Conservation (phyloP, 768 basidiomycete species). For the Trametes meyenii region DNA sequence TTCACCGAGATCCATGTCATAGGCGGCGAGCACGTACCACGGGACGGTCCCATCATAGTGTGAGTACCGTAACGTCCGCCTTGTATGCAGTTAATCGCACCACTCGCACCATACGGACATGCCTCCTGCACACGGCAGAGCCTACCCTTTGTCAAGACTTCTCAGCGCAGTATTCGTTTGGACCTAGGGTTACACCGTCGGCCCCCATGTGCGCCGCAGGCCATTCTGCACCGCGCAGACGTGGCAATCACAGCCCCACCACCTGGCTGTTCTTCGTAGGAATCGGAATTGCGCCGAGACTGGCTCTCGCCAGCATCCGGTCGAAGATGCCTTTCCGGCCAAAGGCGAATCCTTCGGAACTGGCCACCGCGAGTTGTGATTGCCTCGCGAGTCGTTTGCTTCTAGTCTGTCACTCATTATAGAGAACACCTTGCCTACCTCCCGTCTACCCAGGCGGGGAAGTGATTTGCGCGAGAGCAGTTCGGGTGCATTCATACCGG, state of each 20-base stretch:
- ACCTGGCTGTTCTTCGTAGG: no score
- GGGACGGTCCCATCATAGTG: constrained; percentile 91
- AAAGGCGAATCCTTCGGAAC: no score
- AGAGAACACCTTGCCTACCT: neutral
- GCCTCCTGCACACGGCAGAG: no score
- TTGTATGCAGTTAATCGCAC: neutral
- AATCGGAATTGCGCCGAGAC: no score
- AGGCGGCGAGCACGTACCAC: constrained; percentile 86
- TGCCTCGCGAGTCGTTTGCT: neutral
- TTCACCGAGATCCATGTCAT: constrained; percentile 87
- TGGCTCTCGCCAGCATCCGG: no score
- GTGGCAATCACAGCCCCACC: no score
- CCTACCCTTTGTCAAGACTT: no score
- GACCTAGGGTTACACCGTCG: no score
- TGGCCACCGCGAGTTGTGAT: neutral
- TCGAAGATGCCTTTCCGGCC: no score
- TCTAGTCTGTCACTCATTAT: neutral
- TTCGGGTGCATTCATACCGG: constrained; percentile 13
- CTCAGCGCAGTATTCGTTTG: no score
- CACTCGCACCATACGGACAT: neutral
- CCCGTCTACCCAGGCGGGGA: neutral
- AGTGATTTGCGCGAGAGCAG: neutral
- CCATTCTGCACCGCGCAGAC: no score
- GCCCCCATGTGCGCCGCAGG: no score
- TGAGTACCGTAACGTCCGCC: constrained; percentile 45